phyloP scores from a whole-genome alignment of 495 filamentous ascomycete species.

The Penicillium odoratum region DNA sequence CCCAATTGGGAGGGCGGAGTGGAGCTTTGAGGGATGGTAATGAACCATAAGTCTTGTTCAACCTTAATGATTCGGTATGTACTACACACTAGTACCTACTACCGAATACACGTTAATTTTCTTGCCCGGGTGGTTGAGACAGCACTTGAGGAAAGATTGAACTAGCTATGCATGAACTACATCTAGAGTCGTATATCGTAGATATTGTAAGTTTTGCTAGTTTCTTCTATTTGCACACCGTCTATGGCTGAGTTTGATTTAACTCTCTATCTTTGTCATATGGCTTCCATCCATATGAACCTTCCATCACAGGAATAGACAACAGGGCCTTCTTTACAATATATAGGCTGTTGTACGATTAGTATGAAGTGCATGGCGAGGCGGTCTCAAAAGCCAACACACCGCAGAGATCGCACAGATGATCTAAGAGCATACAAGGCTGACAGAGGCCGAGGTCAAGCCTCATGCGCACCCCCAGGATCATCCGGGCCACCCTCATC shows the following conservation, averaged over 20 bases:
- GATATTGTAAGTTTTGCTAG: too few species aligned
- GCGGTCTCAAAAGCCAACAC: background rate
- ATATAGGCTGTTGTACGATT: background rate
- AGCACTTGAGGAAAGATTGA: too few species aligned
- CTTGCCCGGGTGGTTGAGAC: too few species aligned
- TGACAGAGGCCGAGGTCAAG: background rate
- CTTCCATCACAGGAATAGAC: background rate
- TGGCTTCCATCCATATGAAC: background rate
- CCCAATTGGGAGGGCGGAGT: background rate
- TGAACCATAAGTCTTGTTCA: too few species aligned
- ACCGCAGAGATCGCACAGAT: background rate
- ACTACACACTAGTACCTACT: too few species aligned
- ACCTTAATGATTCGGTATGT: too few species aligned
- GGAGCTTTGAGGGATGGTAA: too few species aligned
- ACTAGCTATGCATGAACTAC: too few species aligned
- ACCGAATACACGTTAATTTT: too few species aligned
- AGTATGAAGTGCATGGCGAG: background rate
- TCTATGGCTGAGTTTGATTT: background rate
- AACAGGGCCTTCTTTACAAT: background rate
- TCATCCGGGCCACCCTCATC: conserved; percentile 9
- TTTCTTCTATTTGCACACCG: background rate
- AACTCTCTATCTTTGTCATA: background rate
- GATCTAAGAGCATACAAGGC: background rate
- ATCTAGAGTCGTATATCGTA: too few species aligned
- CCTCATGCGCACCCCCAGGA: background rate